phyloP scores from a whole-genome alignment of 768 basidiomycete genomes.

The Hericium erinaceus region DNA sequence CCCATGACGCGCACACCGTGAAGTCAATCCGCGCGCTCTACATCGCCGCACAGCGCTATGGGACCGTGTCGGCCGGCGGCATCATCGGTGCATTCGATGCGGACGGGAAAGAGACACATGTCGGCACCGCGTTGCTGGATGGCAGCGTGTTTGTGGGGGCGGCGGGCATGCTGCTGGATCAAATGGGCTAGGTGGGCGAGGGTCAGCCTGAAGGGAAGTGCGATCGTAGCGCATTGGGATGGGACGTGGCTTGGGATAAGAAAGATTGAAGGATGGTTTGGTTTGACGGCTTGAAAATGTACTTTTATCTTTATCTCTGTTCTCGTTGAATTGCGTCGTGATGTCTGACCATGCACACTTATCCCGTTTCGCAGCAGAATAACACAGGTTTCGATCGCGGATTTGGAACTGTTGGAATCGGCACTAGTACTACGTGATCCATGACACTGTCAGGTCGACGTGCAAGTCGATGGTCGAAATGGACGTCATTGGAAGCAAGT shows the following conservation, averaged over 20 bases:
- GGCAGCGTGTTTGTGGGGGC: constrained; percentile 50
- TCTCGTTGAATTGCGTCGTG: too few species aligned
- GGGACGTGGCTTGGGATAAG: constrained; percentile 50
- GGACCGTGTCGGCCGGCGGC: constrained; percentile 28
- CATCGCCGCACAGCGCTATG: constrained; percentile 40
- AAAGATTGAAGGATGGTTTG: constrained; percentile 13
- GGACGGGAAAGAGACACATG: constrained; percentile 35
- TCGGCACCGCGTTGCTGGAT: constrained; percentile 35
- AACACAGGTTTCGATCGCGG: too few species aligned
- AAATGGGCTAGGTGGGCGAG: constrained; percentile 44
- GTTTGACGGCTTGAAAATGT: too few species aligned
- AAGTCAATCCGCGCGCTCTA: constrained; percentile 42
- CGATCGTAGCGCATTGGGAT: constrained; percentile 50
- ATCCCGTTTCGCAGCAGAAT: too few species aligned
- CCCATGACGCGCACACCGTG: constrained; percentile 41
- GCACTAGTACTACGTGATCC: too few species aligned
- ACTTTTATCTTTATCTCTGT: too few species aligned
- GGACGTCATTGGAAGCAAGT: too few species aligned
- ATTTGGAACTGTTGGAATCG: too few species aligned
- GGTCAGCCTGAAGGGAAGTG: constrained; percentile 41
- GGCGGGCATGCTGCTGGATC: constrained; percentile 47
- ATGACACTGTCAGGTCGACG: too few species aligned
- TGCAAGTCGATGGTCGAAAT: too few species aligned
- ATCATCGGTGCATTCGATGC: constrained; percentile 34
- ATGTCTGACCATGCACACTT: too few species aligned